Base-by-base conservation (phyloP, 1,284 basidiomycete species). In the Apiotrichum montevideense region DNA sequence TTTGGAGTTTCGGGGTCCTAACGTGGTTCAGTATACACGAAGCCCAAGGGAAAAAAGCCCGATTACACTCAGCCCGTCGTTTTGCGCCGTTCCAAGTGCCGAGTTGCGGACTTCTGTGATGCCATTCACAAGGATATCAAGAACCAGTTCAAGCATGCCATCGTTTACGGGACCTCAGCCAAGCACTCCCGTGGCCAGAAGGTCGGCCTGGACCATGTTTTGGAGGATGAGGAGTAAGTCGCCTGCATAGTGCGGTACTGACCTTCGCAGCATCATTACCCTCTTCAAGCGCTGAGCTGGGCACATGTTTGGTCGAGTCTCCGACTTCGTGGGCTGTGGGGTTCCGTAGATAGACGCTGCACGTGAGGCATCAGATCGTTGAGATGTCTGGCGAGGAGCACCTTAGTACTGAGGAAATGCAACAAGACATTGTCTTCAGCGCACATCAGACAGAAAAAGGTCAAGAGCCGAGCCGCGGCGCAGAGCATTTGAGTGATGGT, bases 111-210 rank as follows among this genome's bases (percentile, higher is more conserved):
- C 72, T 97, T 98, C 75, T 95, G 91, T 77, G 87, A 83, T 69
- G 72, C 74, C 9, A 77, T 77, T 53, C 75, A 77, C 68, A 77
- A 77, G 68, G 76, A 77, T 54, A 78, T 78, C 55, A 63, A 69
- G 46, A 72, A 73, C 58, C 72, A 77, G 51, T 78, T 78, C 72
- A 71, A 63, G 56, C 51, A 57, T 52, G 90, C 90, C 13, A 80
- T 93, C 58, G 92, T 95, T 1, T 96, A 90, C 88, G 93, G 94
- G 53, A 81, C 90, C 29, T 95, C 90, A 63, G 94, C 93, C 32
- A 98, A 98, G 78, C 96, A 98, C 74, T 81, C 92, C 11, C 82
- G 94, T 65, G 96, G 96, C 2, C 96, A 99, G 77, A 94, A 96
- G 73, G 93, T 97, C 35, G 95, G 96, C 7, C 67, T 93, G 54